These are phyloP conservation scores for Solanum lycopersicoides DNA, from an alignment of 257 asterid species.

Conservation along the genomic window DNA sequence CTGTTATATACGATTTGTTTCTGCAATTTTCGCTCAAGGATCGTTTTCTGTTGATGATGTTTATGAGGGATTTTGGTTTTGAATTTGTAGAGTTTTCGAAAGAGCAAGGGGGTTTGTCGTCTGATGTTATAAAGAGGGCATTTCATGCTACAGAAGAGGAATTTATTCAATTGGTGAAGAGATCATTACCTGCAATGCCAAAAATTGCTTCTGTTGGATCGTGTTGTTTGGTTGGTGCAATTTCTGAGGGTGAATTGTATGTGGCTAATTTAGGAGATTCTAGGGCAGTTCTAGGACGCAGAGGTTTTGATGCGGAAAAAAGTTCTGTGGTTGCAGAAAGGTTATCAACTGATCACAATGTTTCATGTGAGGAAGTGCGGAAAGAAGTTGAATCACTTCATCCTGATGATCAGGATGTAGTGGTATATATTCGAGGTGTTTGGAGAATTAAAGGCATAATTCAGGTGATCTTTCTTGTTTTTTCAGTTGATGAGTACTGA, in stretches of 20 bases:
- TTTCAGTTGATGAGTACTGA: not conserved
- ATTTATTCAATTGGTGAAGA: conserved; percentile 66
- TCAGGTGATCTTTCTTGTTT: conserved; percentile 45
- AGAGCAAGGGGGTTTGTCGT: conserved; percentile 83
- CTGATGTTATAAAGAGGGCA: conserved; percentile 79
- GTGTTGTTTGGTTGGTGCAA: conserved; percentile 85
- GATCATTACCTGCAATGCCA: conserved; percentile 49
- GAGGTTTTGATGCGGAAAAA: conserved; percentile 55
- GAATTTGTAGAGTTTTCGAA: conserved; percentile 57
- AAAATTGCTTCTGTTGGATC: conserved; percentile 89
- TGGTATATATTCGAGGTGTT: conserved; percentile 75
- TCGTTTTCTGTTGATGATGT: not conserved
- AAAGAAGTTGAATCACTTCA: conserved; percentile 89
- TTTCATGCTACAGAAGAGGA: conserved; percentile 89
- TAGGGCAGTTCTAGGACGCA: conserved; percentile 90
- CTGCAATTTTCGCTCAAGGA: not conserved
- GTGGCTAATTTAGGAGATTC: conserved; percentile 95
- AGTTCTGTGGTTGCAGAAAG: conserved; percentile 68
- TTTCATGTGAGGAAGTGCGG: conserved; percentile 68
- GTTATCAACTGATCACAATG: conserved; percentile 86
- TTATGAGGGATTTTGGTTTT: not conserved
- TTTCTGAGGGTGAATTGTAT: conserved; percentile 57
- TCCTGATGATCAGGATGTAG: conserved; percentile 70
- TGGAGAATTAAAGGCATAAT: conserved; percentile 98
- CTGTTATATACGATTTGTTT: not conserved